phyloP scores from a whole-genome alignment of 1,284 basidiomycete species.

The Inonotus obliquus region DNA sequence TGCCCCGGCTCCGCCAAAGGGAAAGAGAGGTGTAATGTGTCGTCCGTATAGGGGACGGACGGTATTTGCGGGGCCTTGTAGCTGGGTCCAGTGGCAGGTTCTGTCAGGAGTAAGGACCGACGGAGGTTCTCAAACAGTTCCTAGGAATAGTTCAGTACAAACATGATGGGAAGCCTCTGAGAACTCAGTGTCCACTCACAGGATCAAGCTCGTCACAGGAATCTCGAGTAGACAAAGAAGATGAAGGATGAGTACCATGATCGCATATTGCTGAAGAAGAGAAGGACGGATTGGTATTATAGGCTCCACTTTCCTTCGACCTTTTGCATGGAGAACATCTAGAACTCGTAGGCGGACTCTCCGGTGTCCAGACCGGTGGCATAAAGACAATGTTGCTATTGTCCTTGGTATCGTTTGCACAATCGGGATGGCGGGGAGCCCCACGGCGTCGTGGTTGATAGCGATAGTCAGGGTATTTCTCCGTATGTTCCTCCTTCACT shows the following conservation, averaged over 20 bases:
- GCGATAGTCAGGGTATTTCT: slow-evolving; percentile 51
- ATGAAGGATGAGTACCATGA: neutral
- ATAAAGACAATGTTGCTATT: neutral
- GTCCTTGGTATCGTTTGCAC: neutral
- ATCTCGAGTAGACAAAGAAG: no score
- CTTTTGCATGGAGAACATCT: neutral
- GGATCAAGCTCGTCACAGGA: no score
- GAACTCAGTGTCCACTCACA: no score
- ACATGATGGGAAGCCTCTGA: no score
- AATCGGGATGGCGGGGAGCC: slow-evolving; percentile 21
- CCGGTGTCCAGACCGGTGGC: neutral
- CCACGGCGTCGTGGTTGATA: slow-evolving; percentile 45
- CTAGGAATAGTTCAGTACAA: no score
- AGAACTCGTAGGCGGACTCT: neutral
- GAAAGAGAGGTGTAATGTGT: neutral
- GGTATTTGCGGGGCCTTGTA: neutral
- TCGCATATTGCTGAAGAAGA: neutral
- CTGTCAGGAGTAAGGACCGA: no score
- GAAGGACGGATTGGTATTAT: neutral
- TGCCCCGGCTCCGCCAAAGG: neutral
- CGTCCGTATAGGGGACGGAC: neutral
- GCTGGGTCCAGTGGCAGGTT: neutral
- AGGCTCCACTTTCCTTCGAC: neutral
- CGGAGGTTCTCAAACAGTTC: no score
- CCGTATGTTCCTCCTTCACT: slow-evolving; percentile 54